Evolutionary conservation across 139 green algal genomes (phyloP), one percentile per base, ranked within the genome.

Genomic region (Closterium sp.): DNA sequence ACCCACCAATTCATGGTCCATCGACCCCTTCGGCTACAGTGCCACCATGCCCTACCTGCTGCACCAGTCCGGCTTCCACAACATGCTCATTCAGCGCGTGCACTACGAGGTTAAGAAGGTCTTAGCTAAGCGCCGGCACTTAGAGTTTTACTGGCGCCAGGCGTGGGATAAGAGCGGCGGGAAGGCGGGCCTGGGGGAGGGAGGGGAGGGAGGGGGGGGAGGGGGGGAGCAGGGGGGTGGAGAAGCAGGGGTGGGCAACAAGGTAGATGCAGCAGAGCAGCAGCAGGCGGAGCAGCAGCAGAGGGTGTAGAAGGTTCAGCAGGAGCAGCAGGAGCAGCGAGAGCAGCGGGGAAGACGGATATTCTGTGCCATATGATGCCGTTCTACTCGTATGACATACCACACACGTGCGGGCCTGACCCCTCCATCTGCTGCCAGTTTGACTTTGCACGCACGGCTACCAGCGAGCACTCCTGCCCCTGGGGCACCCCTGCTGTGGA

Each of bases 291-390:
- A 79, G 50, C 17, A 24, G 50, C 13, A 73, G 50, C 50, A 73
- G 50, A 24, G 2, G 50, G 9, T 7, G 50, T 1, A 73, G 50
- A 9, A 73, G 50, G 0, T 24, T 9, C 50, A 73, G 50, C 17
- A 22, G 50, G 50, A 27, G 50, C 17, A 73, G 50, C 50, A 73
- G 50, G 1, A 73, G 62, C 62, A 79, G 62, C 17, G 7, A 13
- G 13, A 27, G 62, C 62, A 79, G 62, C 62, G 62, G 62, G 62
- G 19, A 79, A 79, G 89, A 94, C 89, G 32, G 92, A 93, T 0
- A 91, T 94, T 29, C 22, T 94, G 13, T 92, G 85, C 30, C 92
- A 94, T 86, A 94, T 94, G 89, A 94, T 94, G 92, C 92, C 92
- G 4, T 94, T 94, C 31, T 94, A 94, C 90, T 89, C 34, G 6